These are phyloP conservation scores for Torulaspora pretoriensis DNA, from an alignment of 1,139 yeast genomes.

Conservation along the genomic window DNA sequence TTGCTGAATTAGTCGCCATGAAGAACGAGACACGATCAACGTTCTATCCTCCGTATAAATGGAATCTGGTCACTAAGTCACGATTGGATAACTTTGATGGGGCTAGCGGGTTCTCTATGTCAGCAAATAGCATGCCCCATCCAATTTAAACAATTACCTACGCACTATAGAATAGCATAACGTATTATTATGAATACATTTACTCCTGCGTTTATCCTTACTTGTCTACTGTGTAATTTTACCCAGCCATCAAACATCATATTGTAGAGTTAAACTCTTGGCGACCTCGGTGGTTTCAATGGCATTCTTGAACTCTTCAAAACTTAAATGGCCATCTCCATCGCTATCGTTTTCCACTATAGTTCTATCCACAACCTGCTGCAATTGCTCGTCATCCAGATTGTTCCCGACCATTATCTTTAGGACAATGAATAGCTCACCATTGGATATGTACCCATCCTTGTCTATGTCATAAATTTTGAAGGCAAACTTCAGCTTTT, in stretches of 20 bases:
- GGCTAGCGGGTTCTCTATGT: no score
- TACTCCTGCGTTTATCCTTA: neutral
- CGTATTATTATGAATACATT: no score
- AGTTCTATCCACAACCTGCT: slow-evolving; percentile 92
- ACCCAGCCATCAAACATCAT: slow-evolving; percentile 22
- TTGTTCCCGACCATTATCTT: slow-evolving; percentile 97
- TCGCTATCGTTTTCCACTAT: slow-evolving; percentile 92
- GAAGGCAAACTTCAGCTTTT: slow-evolving; percentile 84
- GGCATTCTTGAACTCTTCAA: slow-evolving; percentile 78
- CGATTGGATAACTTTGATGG: no score
- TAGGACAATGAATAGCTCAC: slow-evolving; percentile 86
- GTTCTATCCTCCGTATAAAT: no score
- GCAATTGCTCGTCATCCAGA: slow-evolving; percentile 79
- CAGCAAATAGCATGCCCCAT: no score
- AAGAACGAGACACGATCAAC: no score
- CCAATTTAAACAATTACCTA: no score
- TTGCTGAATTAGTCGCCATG: no score
- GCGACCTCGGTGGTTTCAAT: slow-evolving; percentile 67
- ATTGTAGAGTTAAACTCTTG: slow-evolving; percentile 49
- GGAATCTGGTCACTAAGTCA: no score
- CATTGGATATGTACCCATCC: slow-evolving; percentile 92
- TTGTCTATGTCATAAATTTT: slow-evolving; percentile 92
- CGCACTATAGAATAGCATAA: no score
- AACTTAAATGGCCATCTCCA: slow-evolving; percentile 83
- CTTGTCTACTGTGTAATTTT: neutral